Evolutionary conservation across 768 basidiomycete genomes (phyloP).

Genomic region (Dioszegia aurantiaca): DNA sequence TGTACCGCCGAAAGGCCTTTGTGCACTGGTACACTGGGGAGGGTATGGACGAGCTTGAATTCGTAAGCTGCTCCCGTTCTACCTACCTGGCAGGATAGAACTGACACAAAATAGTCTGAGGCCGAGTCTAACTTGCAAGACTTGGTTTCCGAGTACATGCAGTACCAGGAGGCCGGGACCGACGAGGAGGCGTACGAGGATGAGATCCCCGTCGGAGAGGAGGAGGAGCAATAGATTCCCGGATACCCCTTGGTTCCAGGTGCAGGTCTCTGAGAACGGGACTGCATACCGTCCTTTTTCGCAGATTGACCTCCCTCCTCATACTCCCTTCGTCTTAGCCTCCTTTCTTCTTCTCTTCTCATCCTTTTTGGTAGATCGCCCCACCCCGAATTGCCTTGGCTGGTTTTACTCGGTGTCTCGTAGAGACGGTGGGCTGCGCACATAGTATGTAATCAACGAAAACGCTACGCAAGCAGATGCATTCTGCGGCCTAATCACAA

Average conservation of each 20-base stretch:
- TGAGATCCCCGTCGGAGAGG: slow-evolving; percentile 23
- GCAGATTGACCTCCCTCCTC: neutral
- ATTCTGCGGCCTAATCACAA: neutral
- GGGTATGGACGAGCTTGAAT: slow-evolving; percentile 76
- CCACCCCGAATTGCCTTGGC: slow-evolving; percentile 14
- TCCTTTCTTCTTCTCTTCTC: neutral
- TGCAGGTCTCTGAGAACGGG: no score
- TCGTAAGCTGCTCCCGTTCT: slow-evolving; percentile 22
- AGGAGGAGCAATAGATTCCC: slow-evolving; percentile 15
- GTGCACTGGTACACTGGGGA: slow-evolving; percentile 94
- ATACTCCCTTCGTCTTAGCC: slow-evolving; percentile 3
- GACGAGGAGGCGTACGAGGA: slow-evolving; percentile 51
- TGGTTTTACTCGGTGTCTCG: slow-evolving; percentile 13
- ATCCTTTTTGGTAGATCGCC: slow-evolving; percentile 10
- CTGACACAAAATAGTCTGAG: slow-evolving; percentile 72
- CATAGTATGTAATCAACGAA: neutral
- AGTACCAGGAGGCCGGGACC: slow-evolving; percentile 51
- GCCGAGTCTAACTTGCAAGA: slow-evolving; percentile 99
- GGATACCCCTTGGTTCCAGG: neutral
- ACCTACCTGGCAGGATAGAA: slow-evolving; percentile 9
- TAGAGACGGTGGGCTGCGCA: slow-evolving; percentile 14
- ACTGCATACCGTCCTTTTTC: neutral
- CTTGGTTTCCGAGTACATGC: slow-evolving; percentile 92
- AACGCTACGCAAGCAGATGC: neutral
- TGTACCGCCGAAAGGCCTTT: slow-evolving; percentile 85